A percentile compares a stretch with the other conserved stretches of the same genome.
Evolutionary conservation across 352 stramenopile species (phyloP).

Genomic region (Phytophthora sojae): DNA sequence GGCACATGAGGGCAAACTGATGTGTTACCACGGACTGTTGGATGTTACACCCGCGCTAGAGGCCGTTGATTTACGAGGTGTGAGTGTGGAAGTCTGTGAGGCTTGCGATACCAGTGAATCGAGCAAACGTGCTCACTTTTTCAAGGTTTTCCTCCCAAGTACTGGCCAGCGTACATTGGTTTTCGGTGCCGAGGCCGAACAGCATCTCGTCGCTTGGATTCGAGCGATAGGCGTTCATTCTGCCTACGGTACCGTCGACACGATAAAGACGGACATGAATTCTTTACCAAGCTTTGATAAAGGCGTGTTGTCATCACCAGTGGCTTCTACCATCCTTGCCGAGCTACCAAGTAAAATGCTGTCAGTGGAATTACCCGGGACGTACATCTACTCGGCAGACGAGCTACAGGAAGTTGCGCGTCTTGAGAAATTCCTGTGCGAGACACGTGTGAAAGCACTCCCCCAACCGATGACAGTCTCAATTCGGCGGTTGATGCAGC

Average conservation of each 20-base stretch:
- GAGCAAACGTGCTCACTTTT: conserved; percentile 71
- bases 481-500: conserved; percentile 19
- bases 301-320: no score
- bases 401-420: conserved; percentile 68
- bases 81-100: conserved; percentile 68
- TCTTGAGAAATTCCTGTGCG: conserved; percentile 62
- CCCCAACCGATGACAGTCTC: conserved; percentile 13
- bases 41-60: conserved; percentile 74
- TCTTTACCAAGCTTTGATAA: no score
- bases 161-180: conserved; percentile 74
- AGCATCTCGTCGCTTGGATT: conserved; percentile 80
- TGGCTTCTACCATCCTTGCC: no score
- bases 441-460: conserved; percentile 26
- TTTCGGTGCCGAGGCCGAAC: conserved; percentile 74
- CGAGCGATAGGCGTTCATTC: conserved; percentile 62
- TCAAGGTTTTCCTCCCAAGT: conserved; percentile 69
- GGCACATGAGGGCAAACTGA: conserved; percentile 79
- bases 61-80: conserved; percentile 62
- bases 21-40: conserved; percentile 72
- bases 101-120: conserved; percentile 64
- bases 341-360: no score
- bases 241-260: not conserved
- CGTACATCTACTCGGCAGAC: conserved; percentile 85
- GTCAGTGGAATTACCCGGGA: conserved; percentile 17
- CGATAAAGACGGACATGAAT: no score